Conservation (phyloP, 1,284 basidiomycete genomes). For the Mrakiaceae sp. region DNA sequence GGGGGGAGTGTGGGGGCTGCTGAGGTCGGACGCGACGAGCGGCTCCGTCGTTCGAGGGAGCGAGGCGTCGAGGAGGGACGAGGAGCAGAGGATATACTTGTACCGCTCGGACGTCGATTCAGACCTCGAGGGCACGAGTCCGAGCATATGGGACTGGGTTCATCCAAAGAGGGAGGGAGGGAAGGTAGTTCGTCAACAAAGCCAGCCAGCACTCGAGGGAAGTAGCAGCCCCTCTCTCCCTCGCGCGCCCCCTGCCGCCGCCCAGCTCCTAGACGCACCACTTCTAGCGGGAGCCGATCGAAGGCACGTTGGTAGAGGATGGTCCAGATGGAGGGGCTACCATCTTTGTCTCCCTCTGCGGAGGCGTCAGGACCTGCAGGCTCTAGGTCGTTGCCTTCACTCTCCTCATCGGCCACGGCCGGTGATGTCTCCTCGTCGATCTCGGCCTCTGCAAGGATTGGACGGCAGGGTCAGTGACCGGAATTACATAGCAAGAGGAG, state of each 20-base stretch:
- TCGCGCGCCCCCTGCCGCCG: too few species aligned
- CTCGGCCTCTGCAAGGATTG: not conserved
- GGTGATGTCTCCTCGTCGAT: not conserved
- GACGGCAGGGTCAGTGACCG: too few species aligned
- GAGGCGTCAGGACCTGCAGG: too few species aligned
- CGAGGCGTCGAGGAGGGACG: constrained; percentile 5
- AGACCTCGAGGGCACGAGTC: not conserved
- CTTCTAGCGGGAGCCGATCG: not conserved
- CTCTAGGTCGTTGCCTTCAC: too few species aligned
- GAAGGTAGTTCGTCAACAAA: not conserved
- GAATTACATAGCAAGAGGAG: not conserved
- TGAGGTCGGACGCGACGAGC: not conserved
- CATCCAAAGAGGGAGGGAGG: not conserved
- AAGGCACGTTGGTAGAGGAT: not conserved
- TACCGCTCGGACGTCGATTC: not conserved
- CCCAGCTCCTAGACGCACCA: not conserved
- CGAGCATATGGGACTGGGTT: not conserved
- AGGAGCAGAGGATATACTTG: constrained; percentile 8
- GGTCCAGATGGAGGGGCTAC: too few species aligned
- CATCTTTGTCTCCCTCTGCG: too few species aligned
- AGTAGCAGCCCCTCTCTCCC: not conserved
- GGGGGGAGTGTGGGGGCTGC: not conserved
- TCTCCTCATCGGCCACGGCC: too few species aligned
- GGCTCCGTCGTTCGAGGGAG: constrained; percentile 3
- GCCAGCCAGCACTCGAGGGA: not conserved